Evolutionary conservation across 164 flowering plant genomes (phyloP), one percentile per base, ranked within the genome.

Genomic region (Brasenia schreberi): DNA sequence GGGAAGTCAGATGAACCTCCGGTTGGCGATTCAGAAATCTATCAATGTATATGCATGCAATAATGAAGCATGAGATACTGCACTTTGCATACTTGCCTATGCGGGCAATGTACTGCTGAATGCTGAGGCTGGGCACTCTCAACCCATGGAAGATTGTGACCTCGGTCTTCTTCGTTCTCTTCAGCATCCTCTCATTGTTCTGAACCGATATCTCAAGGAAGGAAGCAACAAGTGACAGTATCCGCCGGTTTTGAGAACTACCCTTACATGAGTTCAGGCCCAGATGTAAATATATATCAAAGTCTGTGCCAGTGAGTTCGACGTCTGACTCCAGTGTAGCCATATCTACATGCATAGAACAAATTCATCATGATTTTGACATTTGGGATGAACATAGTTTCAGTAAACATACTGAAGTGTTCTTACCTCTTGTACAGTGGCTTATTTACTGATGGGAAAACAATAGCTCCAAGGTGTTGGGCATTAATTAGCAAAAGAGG

Each of bases 1-100:
- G 90, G 67, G 90, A 86, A 52, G 93, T 86, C 6, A 93, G 70
- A 65, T 69, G 75, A 69, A 74, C 65, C 56, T 79, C 76, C 0
- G 74, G 76, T 19, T 70, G 58, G 44, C 83, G 76, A 56, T 56
- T 12, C 42, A 90, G 77, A 72, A 76, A 87, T 73, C 85, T 82
- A 53, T 85, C 96, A 67, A 93, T 63, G 66, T 88, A 93, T n/a
- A 88, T 82, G 7, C 80, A 70, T 52, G 96, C 96, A 43, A 88
- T 67, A 60, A 90, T 81, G 72, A 90, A 90, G 80, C 98, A 90
- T 18, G 97, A 83, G 3, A 94, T 88, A 73, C 97, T 93, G 80
- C 96, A 90, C 65, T 78, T 75, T 11, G 90, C 72, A 66, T 93
- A 93, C 85, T 84, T 89, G 82, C 81, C 90, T 66, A 93, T 87